These are phyloP conservation scores for Teunomyces aglyptinius DNA, from an alignment of 805 yeast species.

Conservation along the genomic window DNA sequence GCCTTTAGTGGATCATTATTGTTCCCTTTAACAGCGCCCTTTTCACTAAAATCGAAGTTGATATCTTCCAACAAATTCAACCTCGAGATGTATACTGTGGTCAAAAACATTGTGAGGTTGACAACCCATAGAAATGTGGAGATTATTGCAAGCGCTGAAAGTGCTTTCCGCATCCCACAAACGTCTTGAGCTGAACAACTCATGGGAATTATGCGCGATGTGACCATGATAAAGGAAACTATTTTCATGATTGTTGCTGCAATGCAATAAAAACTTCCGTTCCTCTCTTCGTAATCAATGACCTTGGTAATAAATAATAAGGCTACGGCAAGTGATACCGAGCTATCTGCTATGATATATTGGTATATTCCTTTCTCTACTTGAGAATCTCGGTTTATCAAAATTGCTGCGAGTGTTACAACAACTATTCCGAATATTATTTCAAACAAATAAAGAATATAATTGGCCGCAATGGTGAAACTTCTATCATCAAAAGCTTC, in stretches of 20 bases:
- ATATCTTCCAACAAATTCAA: conserved; percentile 32
- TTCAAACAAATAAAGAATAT: conserved; percentile 31
- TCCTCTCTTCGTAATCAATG: conserved; percentile 38
- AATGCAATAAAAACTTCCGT: conserved; percentile 41
- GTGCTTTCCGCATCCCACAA: conserved; percentile 34
- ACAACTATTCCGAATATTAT: conserved; percentile 26
- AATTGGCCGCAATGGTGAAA: conserved; percentile 25
- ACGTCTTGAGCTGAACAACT: conserved; percentile 17
- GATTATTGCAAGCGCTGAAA: conserved; percentile 36
- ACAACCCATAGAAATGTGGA: conserved; percentile 39
- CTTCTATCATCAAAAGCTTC: conserved; percentile 12
- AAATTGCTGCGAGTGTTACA: conserved; percentile 25
- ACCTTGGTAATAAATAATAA: conserved; percentile 34
- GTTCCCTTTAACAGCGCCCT: conserved; percentile 8
- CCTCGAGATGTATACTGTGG: conserved; percentile 38
- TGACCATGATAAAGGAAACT: conserved; percentile 32
- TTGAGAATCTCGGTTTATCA: conserved; percentile 22
- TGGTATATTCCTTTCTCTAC: conserved; percentile 28
- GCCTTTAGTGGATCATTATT: conserved; percentile 3
- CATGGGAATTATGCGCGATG: conserved; percentile 25
- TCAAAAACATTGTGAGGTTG: conserved; percentile 35
- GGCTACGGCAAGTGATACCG: conserved; percentile 32
- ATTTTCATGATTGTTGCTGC: conserved; percentile 32
- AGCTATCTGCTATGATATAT: conserved; percentile 37
- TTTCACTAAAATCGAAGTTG: conserved; percentile 29